Conservation (phyloP, 106 monocot species). For the Gastrodia elata region DNA sequence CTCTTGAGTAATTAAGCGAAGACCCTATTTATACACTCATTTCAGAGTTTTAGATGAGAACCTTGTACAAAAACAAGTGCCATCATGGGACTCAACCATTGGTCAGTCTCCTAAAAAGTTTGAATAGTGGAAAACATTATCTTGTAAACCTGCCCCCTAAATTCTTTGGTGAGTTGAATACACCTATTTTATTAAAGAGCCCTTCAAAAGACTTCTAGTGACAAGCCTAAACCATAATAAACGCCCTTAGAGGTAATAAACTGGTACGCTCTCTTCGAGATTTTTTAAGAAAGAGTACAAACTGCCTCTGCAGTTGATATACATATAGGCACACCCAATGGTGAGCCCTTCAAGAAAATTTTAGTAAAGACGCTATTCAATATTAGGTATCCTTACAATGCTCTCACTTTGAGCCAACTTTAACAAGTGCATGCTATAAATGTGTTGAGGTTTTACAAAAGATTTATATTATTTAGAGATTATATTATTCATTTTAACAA, state of each 20-base stretch:
- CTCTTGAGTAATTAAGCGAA: background rate
- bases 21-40: background rate
- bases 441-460: background rate
- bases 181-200: background rate
- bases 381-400: background rate
- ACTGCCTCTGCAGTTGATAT: background rate
- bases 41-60: too few relatives aligned
- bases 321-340: background rate
- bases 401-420: background rate
- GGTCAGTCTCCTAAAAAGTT: background rate
- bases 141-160: too few relatives aligned
- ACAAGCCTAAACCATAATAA: background rate
- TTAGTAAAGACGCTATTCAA: background rate
- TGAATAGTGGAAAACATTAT: too few relatives aligned
- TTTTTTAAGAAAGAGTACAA: background rate
- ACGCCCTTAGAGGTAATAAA: background rate
- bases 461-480: background rate
- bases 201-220: background rate
- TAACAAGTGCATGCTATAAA: background rate
- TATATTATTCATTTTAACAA: too few relatives aligned
- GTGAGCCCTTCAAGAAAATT: background rate
- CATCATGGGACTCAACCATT: background rate
- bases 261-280: background rate
- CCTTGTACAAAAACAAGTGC: too few relatives aligned
- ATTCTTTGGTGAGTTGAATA: too few relatives aligned